phyloP scores from a whole-genome alignment of 768 basidiomycete genomes.

The Lyophyllum semitale region DNA sequence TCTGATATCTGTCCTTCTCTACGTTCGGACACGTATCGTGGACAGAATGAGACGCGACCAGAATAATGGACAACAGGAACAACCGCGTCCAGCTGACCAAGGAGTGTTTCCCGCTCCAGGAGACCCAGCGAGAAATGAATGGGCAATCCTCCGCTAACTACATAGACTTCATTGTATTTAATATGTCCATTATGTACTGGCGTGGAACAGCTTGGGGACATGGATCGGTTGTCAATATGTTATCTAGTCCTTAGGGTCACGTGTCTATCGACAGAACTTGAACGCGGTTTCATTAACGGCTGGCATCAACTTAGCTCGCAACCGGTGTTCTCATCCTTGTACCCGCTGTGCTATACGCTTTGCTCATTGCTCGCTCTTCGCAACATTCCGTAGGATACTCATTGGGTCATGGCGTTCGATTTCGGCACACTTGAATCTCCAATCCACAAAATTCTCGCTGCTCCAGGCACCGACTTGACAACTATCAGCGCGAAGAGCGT shows the following conservation, averaged over 20 bases:
- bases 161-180: slow-evolving; percentile 23
- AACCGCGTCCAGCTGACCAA: slow-evolving; percentile 36
- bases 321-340: neutral
- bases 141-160: slow-evolving; percentile 58
- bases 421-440: slow-evolving; percentile 55
- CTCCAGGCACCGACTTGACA: slow-evolving; percentile 74
- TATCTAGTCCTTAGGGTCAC: slow-evolving; percentile 12
- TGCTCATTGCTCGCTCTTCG: neutral
- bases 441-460: slow-evolving; percentile 70
- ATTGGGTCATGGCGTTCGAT: slow-evolving; percentile 50
- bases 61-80: slow-evolving; percentile 44
- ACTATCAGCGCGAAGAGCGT: slow-evolving; percentile 90
- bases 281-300: slow-evolving; percentile 14
- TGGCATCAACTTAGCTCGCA: slow-evolving; percentile 2
- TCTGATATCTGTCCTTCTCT: slow-evolving; percentile 72
- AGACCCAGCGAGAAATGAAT: slow-evolving; percentile 66
- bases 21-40: slow-evolving; percentile 77
- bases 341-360: slow-evolving; percentile 7
- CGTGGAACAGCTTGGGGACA: neutral
- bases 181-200: slow-evolving; percentile 14
- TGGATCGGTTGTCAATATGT: neutral
- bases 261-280: slow-evolving; percentile 12
- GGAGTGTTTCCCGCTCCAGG: slow-evolving; percentile 65
- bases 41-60: slow-evolving; percentile 72
- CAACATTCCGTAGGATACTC: slow-evolving; percentile 21